Conservation (phyloP, 2,329 filamentous ascomycete genomes). For the Xylariaceae sp. region DNA sequence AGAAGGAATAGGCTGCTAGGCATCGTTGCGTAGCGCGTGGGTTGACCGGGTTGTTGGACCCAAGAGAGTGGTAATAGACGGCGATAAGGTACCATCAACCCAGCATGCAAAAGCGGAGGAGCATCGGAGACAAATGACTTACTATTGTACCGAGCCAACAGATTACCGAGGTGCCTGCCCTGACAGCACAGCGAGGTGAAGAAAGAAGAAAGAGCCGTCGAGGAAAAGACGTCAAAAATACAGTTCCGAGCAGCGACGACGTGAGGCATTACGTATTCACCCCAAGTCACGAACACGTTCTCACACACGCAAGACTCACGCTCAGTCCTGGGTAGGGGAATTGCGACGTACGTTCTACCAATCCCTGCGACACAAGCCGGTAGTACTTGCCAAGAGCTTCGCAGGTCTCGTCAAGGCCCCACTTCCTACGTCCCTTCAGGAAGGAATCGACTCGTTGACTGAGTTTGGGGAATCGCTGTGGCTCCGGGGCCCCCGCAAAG, state of each 20-base stretch:
- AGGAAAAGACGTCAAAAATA: not conserved
- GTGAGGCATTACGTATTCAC: too few relatives aligned
- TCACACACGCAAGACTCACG: too few relatives aligned
- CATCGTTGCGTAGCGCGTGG: not conserved
- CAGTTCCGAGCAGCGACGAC: not conserved
- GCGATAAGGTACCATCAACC: not conserved
- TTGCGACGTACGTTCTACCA: not conserved
- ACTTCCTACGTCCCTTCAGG: conserved; percentile 2
- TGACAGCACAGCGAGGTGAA: not conserved
- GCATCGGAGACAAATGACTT: not conserved
- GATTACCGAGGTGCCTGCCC: not conserved
- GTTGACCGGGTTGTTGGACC: not conserved
- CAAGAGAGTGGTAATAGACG: not conserved
- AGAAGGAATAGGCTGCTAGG: not conserved
- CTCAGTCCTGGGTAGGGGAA: not conserved
- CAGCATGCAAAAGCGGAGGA: conserved; percentile 1
- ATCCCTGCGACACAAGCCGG: too few relatives aligned
- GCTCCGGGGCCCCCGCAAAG: not conserved
- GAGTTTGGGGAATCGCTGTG: conserved; percentile 1
- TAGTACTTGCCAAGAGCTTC: not conserved
- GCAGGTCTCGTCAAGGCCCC: conserved; percentile 1
- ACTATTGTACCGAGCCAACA: not conserved
- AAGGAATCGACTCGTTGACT: conserved; percentile 7
- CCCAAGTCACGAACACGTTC: too few relatives aligned
- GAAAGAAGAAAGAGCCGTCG: not conserved